Conservation (phyloP, 108 stramenopile species). For the Nitzschia putrida region DNA sequence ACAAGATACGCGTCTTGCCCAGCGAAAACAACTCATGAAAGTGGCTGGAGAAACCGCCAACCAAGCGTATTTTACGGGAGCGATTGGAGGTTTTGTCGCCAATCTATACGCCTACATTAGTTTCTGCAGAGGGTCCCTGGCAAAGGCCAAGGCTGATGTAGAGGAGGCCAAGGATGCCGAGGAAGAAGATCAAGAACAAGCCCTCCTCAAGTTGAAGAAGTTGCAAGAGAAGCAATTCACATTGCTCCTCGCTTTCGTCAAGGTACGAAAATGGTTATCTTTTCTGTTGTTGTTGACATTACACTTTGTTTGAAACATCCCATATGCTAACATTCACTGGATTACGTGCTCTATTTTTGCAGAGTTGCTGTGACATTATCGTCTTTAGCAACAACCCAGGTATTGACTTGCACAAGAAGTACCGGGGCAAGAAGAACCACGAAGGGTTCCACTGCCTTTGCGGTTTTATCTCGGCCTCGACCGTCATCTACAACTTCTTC, state of each 20-base stretch:
- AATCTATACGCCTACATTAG: constrained; percentile 42
- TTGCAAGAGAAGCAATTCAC: constrained; percentile 57
- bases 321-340: background rate
- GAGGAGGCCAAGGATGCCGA: constrained; percentile 7
- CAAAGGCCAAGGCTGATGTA: constrained; percentile 14
- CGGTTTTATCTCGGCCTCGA: constrained; percentile 74
- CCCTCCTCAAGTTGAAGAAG: constrained; percentile 23
- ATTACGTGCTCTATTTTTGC: background rate
- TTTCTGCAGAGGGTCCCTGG: constrained; percentile 35
- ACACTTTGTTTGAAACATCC: background rate
- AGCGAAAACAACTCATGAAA: constrained; percentile 24
- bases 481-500: constrained; percentile 82
- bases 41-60: constrained; percentile 48
- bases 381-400: constrained; percentile 88
- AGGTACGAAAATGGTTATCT: constrained; percentile 38
- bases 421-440: constrained; percentile 75
- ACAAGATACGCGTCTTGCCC: constrained; percentile 18
- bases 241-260: constrained; percentile 62
- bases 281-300: background rate
- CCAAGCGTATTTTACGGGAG: constrained; percentile 71
- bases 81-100: constrained; percentile 58
- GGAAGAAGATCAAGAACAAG: constrained; percentile 22
- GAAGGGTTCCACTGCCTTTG: constrained; percentile 78
- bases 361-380: constrained; percentile 68
- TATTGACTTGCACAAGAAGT: constrained; percentile 70